Conservation (phyloP, 2,329 filamentous ascomycete species). For the Fusarium musae region DNA sequence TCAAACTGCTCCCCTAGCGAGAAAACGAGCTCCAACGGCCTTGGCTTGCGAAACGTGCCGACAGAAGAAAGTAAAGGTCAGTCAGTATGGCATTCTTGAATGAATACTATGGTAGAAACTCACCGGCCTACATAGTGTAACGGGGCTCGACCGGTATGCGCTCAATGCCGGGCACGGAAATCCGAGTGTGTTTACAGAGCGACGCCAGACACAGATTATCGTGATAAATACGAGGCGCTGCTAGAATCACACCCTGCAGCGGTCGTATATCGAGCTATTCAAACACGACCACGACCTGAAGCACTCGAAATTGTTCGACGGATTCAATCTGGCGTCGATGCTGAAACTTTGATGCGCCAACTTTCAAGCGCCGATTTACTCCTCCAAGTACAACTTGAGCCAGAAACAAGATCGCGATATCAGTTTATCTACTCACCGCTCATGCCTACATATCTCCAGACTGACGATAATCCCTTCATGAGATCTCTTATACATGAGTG, state of each 20-base stretch:
- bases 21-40: background rate
- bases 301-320: background rate
- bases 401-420: slow-evolving; percentile 5
- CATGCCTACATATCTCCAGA: slow-evolving; percentile 6
- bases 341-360: background rate
- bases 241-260: slow-evolving; percentile 4
- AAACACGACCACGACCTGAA: background rate
- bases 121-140: background rate
- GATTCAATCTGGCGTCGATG: background rate
- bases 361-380: slow-evolving; percentile 7
- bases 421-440: background rate
- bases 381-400: slow-evolving; percentile 2
- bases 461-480: background rate
- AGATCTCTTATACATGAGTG: slow-evolving; percentile 14
- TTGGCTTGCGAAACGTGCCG: slow-evolving; percentile 7
- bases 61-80: slow-evolving; percentile 1
- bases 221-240: background rate
- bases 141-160: background rate
- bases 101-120: background rate
- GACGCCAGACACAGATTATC: background rate
- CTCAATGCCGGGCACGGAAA: background rate
- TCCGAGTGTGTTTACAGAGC: background rate
- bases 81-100: too few relatives aligned
- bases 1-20: background rate
- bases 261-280: background rate